Conservation (phyloP, 1,139 yeast genomes). For the Lodderomyces jiufengensis region DNA sequence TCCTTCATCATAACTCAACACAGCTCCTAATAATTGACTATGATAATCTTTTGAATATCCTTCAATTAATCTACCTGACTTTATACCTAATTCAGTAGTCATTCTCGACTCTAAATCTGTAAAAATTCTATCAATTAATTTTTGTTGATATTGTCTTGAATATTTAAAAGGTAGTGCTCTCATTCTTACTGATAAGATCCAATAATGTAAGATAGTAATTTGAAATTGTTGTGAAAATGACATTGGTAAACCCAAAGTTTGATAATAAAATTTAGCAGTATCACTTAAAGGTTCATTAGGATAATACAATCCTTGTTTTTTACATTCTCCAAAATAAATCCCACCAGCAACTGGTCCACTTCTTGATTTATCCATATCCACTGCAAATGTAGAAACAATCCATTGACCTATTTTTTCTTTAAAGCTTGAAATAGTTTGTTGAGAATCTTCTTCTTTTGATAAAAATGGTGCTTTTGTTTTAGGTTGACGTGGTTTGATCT, state of each 20-base stretch:
- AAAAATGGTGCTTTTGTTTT: conserved; percentile 46
- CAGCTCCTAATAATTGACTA: conserved; percentile 83
- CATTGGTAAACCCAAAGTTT: conserved; percentile 74
- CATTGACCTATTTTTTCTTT: conserved; percentile 70
- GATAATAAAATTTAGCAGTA: conserved; percentile 70
- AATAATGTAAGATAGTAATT: conserved; percentile 81
- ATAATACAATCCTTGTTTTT: conserved; percentile 74
- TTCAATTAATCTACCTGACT: conserved; percentile 80
- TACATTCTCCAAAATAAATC: conserved; percentile 80
- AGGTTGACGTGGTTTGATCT: conserved; percentile 39
- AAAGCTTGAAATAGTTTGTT: conserved; percentile 53
- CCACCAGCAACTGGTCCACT: conserved; percentile 96
- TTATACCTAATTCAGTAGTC: conserved; percentile 79
- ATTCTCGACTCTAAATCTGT: conserved; percentile 84
- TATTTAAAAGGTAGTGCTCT: conserved; percentile 91
- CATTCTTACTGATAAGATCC: conserved; percentile 94
- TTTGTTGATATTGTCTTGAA: conserved; percentile 88
- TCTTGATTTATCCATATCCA: conserved; percentile 90
- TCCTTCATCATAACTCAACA: conserved; percentile 92
- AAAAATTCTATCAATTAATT: conserved; percentile 83
- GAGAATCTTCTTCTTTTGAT: conserved; percentile 53
- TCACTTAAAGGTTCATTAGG: conserved; percentile 65
- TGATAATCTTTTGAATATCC: conserved; percentile 87
- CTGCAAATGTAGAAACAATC: conserved; percentile 59
- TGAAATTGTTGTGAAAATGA: conserved; percentile 96